Evolutionary conservation across 2,329 filamentous ascomycete genomes (phyloP), one percentile per base, ranked within the genome.

Genomic region (Xylaria arbuscula): DNA sequence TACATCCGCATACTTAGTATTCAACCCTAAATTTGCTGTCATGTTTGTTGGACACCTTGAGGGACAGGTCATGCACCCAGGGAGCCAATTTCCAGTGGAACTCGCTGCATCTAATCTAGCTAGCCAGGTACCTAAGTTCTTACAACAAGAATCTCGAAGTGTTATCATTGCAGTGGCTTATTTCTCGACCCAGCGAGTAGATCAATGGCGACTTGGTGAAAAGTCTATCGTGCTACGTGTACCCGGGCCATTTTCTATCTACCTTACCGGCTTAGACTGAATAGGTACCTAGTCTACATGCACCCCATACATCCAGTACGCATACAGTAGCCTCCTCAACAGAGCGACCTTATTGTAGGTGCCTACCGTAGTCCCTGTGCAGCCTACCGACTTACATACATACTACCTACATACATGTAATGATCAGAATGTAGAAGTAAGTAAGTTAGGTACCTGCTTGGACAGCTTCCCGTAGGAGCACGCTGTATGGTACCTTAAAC

Each of bases 401-500:
- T 28, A 28, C 28, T 28, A 28, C 28, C 28, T 28, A 28, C 28
- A 28, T 28, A 28, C 28, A 28, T 28, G 28, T 28, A 28, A 28
- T 28, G 28, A 28, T 28, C 28, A 48, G 45, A 50, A 15, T 53
- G 13, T 17, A 15, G 13, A 51, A 5, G 22, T 51, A 51, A 22
- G 22, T 51, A 53, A 22, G 50, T 34, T 8, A 11, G n/a, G 28
- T 32, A 8, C 17, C 6, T 53, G 17, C n/a, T 34, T 55, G 8
- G n/a, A 22, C 13, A 56, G 36, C 36, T 40, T 63, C 42, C 60
- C 51, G 51, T 24, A 24, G 11, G 11, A 62, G 38, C 42, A 62
- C 15, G 34, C 42, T 38, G 51, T 59, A 62, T 53, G 53, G 64
- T 62, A 62, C 58, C 64, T 66, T 13, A 62, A 32, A 58, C 19